These are phyloP conservation scores for Domatiomyces globalis DNA, from an alignment of 2,329 filamentous ascomycete species.

Conservation along the genomic window DNA sequence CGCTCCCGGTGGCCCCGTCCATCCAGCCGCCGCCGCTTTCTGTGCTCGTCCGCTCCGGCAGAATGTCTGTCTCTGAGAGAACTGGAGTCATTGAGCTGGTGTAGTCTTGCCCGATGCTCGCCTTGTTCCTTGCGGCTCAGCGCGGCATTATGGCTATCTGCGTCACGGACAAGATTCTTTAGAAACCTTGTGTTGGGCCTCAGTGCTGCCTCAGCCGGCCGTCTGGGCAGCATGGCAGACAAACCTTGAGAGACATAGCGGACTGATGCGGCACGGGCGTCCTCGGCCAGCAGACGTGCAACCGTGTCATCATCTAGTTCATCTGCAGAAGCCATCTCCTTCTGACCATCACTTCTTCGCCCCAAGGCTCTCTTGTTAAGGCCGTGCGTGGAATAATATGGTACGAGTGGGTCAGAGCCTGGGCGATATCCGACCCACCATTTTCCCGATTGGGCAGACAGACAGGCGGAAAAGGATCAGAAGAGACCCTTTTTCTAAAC, in stretches of 20 bases:
- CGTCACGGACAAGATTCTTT: slow-evolving; percentile 74
- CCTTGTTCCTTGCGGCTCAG: slow-evolving; percentile 70
- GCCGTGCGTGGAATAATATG: background rate
- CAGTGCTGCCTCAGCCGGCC: slow-evolving; percentile 48
- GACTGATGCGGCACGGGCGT: slow-evolving; percentile 59
- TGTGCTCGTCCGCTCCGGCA: slow-evolving; percentile 9
- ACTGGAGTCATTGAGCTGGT: slow-evolving; percentile 24
- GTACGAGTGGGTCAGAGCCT: background rate
- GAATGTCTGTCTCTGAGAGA: slow-evolving; percentile 38
- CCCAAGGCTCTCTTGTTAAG: background rate
- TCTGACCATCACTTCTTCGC: background rate
- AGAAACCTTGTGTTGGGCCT: slow-evolving; percentile 90
- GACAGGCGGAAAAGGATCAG: background rate
- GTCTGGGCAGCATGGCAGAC: slow-evolving; percentile 47
- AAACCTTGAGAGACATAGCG: slow-evolving; percentile 64
- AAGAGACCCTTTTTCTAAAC: background rate
- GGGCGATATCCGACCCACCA: background rate
- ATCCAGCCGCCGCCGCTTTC: slow-evolving; percentile 16
- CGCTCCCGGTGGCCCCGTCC: slow-evolving; percentile 19
- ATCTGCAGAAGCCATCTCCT: slow-evolving; percentile 7
- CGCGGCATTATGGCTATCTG: slow-evolving; percentile 76
- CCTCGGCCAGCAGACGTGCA: slow-evolving; percentile 61
- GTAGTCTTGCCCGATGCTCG: slow-evolving; percentile 59
- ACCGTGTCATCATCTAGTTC: slow-evolving; percentile 56
- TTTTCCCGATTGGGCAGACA: background rate